phyloP scores from a whole-genome alignment of 2,329 filamentous ascomycete genomes.

The Apiospora marii region DNA sequence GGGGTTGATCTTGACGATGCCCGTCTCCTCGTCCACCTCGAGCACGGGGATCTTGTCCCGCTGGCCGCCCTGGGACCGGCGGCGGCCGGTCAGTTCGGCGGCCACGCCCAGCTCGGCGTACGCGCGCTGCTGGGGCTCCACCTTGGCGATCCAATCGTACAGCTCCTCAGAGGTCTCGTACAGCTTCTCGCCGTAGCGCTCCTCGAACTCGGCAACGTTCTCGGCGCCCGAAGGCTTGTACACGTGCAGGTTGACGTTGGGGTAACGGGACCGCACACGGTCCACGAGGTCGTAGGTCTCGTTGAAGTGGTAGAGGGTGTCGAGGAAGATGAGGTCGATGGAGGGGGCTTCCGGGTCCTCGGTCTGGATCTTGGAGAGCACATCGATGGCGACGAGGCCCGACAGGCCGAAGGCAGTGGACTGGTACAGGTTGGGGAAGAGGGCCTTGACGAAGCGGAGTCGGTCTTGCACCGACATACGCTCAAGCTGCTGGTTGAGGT shows the following conservation, averaged over 20 bases:
- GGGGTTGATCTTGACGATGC: conserved; percentile 97
- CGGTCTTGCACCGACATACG: conserved; percentile 90
- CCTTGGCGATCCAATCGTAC: conserved; percentile 98
- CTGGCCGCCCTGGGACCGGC: conserved; percentile 91
- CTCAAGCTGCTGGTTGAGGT: conserved; percentile 89
- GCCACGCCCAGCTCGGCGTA: conserved; percentile 88
- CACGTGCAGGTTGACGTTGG: conserved; percentile 81
- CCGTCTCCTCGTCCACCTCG: conserved; percentile 86
- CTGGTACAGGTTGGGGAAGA: conserved; percentile 89
- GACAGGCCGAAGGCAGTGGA: conserved; percentile 85
- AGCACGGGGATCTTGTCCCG: conserved; percentile 90
- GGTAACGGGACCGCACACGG: conserved; percentile 78
- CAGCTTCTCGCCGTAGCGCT: conserved; percentile 80
- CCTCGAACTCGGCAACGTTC: conserved; percentile 79
- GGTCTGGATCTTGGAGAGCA: conserved; percentile 78
- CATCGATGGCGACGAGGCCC: conserved; percentile 83
- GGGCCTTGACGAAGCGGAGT: conserved; percentile 88
- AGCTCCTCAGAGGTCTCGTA: conserved; percentile 88
- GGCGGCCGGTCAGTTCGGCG: conserved; percentile 90
- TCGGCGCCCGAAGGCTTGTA: conserved; percentile 85
- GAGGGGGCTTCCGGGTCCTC: conserved; percentile 66
- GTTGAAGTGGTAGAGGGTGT: conserved; percentile 83
- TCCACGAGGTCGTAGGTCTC: conserved; percentile 80
- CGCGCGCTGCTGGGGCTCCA: conserved; percentile 92
- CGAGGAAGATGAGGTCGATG: conserved; percentile 79